Evolutionary conservation across 1,284 basidiomycete genomes (phyloP).

Genomic region (Flammula alnicola): DNA sequence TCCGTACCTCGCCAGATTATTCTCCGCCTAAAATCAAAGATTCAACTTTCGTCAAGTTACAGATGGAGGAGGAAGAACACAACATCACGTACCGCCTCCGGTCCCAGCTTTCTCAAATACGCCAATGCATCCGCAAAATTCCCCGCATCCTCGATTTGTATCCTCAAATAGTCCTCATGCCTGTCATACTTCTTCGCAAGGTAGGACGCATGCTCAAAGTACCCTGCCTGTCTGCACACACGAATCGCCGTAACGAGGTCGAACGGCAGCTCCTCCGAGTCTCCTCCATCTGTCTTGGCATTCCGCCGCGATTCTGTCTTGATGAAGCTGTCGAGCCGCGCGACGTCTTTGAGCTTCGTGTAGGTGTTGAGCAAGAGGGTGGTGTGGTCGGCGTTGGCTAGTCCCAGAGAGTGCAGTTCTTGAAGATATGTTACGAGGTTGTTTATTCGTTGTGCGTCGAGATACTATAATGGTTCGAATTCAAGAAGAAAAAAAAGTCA

Average conservation of each 20-base stretch:
- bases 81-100: slow-evolving; percentile 66
- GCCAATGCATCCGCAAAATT: slow-evolving; percentile 83
- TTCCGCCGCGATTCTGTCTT: slow-evolving; percentile 72
- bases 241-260: no score
- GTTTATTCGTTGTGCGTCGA: slow-evolving; percentile 95
- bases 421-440: slow-evolving; percentile 96
- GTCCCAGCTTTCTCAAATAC: slow-evolving; percentile 81
- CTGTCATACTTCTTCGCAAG: no score
- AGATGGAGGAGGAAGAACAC: neutral
- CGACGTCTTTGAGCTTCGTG: slow-evolving; percentile 93
- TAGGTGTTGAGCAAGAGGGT: slow-evolving; percentile 96
- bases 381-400: slow-evolving; percentile 96
- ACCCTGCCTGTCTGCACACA: no score
- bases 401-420: slow-evolving; percentile 87
- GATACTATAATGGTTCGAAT: slow-evolving; percentile 61
- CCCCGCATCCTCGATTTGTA: slow-evolving; percentile 83
- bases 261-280: no score
- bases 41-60: neutral
- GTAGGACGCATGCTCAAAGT: no score
- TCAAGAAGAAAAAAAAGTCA: neutral
- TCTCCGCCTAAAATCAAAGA: slow-evolving; percentile 63
- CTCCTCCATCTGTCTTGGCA: slow-evolving; percentile 82
- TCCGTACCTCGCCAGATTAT: slow-evolving; percentile 84
- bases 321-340: slow-evolving; percentile 90
- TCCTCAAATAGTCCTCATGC: no score